Conservation (phyloP, 345 rosid species). For the Linum tenue region DNA sequence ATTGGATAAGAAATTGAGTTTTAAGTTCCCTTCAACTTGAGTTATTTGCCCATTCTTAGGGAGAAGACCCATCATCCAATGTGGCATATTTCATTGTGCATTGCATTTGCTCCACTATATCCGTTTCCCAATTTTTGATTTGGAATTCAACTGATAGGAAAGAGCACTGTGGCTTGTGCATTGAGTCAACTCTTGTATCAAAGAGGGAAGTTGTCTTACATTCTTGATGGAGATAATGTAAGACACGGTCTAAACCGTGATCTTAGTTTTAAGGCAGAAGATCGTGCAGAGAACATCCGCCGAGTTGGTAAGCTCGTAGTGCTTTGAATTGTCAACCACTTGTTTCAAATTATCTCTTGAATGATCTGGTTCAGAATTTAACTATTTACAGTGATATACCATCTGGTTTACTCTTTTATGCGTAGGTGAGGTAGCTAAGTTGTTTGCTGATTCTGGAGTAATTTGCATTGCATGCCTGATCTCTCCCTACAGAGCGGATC, state of each 20-base stretch:
- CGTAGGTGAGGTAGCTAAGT: slow-evolving; percentile 16
- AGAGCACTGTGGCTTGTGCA: slow-evolving; percentile 23
- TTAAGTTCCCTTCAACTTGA: background rate
- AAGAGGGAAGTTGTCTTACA: slow-evolving; percentile 19
- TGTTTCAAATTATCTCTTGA: too few species aligned
- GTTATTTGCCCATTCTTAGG: background rate
- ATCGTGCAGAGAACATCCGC: slow-evolving; percentile 24
- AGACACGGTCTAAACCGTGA: slow-evolving; percentile 24
- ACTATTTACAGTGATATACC: background rate
- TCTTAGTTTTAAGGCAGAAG: slow-evolving; percentile 23
- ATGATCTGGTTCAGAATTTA: too few species aligned
- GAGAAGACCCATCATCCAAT: background rate
- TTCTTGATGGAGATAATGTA: slow-evolving; percentile 27
- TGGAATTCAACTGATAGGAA: slow-evolving; percentile 9
- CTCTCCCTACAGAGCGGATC: slow-evolving; percentile 48
- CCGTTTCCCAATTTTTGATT: background rate
- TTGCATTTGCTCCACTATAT: too few species aligned
- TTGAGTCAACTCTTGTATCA: slow-evolving; percentile 20
- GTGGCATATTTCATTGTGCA: too few species aligned
- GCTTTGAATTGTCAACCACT: too few species aligned
- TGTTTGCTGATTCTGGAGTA: slow-evolving; percentile 18
- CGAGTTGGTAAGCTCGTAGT: slow-evolving; percentile 17
- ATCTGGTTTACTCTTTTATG: background rate
- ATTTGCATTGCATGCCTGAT: slow-evolving; percentile 22
- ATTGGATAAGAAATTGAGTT: background rate